Base-by-base conservation (phyloP, 208 protist species). In the Endotrypanum monterogeii region DNA sequence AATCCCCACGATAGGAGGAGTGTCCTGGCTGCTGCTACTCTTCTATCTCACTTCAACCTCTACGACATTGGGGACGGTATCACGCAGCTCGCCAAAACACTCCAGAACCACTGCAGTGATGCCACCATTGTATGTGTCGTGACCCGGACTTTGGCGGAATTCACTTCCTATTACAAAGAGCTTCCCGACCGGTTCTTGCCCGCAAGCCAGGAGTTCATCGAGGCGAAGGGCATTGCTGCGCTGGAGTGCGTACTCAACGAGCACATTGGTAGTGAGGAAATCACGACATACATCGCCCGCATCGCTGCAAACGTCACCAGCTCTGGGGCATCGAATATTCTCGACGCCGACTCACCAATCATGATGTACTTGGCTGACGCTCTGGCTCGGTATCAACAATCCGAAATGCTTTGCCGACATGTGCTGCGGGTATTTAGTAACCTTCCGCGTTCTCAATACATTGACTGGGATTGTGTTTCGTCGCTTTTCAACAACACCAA, bases 31-130 rank as follows among this genome's bases (percentile, higher is more conserved):
- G 88, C 90, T 48, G 85, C 77, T 70, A 84, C 82, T 52, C 80
- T 95, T 41, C 78, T 97, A 32, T 89, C 87, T 0, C 91, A 97
- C 78, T 97, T 96, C 80, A 97, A 93, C 73, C 78, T 95, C 44
- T 95, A 93, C 69, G 78, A 89, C 68, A 93, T 96, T 32, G 88
- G 83, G 7, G 91, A 97, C 74, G 89, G 88, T 35, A 91, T 97
- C 71, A 91, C 88, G 57, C 88, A 96, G 83, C 82, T 94, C 44
- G 78, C 84, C 7, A 84, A 83, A 44, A 79, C 82, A 35, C 83
- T 97, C 56, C 71, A 82, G 67, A 76, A 84, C 8, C 83, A 94
- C 76, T 82, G 61, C 66, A 73, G 54, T 28, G 87, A 97, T 60
- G 63, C 65, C n/a, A 52, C 85, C 23, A 82, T 93, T 46, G 84